A percentile compares a stretch with the other conserved stretches of the same genome.
phyloP scores from a whole-genome alignment of 2,329 filamentous ascomycete genomes.

The Malbranchea cinnamomea region DNA sequence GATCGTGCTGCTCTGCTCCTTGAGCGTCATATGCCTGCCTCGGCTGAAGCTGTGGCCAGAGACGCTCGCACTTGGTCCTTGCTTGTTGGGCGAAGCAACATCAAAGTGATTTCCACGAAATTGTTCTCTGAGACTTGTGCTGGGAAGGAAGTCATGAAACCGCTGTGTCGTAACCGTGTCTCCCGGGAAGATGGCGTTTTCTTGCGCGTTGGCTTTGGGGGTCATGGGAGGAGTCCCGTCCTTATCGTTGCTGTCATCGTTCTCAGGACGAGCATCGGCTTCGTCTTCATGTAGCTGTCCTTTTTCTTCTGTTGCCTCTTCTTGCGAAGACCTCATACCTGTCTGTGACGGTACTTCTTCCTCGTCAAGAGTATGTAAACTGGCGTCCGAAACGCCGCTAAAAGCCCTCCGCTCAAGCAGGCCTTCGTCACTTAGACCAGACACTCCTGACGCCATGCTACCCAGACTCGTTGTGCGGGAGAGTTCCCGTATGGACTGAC shows the following conservation, averaged over 20 bases:
- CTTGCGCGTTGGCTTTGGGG: constrained; percentile 46
- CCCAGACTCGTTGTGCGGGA: constrained; percentile 72
- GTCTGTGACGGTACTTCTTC: constrained; percentile 32
- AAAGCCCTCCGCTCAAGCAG: constrained; percentile 28
- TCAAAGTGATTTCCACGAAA: constrained; percentile 55
- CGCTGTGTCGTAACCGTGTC: constrained; percentile 82
- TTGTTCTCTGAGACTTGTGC: constrained; percentile 71
- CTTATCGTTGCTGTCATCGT: no score
- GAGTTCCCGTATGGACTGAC: constrained; percentile 34
- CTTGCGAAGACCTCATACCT: constrained; percentile 25
- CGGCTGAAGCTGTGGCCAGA: constrained; percentile 36
- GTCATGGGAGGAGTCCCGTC: constrained; percentile 46
- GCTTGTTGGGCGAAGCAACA: constrained; percentile 40
- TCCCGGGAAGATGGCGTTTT: constrained; percentile 50
- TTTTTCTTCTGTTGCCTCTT: no score
- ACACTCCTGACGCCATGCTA: constrained; percentile 68
- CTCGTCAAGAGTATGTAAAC: constrained; percentile 44
- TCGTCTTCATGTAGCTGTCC: constrained; percentile 21
- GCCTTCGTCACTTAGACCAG: constrained; percentile 37
- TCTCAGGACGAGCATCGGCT: no score
- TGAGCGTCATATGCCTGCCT: constrained; percentile 64
- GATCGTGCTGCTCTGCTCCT: constrained; percentile 95
- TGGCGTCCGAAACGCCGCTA: constrained; percentile 29
- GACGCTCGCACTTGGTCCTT: constrained; percentile 33
- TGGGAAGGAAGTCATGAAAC: constrained; percentile 79